A percentile compares a stretch with the other conserved stretches of the same genome.
Conservation (phyloP, 2,329 filamentous ascomycete species). For the Fusarium neocosmosporiellum region DNA sequence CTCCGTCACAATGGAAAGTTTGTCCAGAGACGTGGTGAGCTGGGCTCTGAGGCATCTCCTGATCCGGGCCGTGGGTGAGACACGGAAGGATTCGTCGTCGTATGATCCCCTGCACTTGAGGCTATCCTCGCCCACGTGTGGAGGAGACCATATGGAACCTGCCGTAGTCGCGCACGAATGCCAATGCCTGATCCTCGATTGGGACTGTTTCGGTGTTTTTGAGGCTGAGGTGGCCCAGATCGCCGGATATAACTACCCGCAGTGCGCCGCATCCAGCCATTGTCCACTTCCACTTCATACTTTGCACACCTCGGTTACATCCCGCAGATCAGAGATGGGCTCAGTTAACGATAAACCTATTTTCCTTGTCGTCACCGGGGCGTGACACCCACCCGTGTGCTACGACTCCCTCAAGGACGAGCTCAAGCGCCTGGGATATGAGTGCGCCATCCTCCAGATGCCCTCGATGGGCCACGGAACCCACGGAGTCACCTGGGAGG, state of each 20-base stretch:
- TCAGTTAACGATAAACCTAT: background rate
- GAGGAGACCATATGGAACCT: background rate
- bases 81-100: background rate
- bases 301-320: background rate
- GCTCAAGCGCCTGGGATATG: background rate
- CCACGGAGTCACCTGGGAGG: constrained; percentile 19
- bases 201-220: background rate
- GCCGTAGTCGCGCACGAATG: too few species aligned
- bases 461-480: constrained; percentile 5
- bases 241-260: background rate
- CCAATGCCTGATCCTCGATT: background rate
- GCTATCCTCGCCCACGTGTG: too few species aligned
- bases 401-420: constrained; percentile 5
- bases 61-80: too few species aligned
- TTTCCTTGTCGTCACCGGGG: constrained; percentile 18
- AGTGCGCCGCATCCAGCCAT: background rate
- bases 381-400: constrained; percentile 23
- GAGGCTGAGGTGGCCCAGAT: background rate
- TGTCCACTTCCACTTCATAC: background rate
- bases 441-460: background rate
- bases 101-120: background rate
- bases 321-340: background rate
- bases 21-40: background rate
- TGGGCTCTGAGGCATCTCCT: background rate
- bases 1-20: background rate